These are phyloP conservation scores for Colletotrichum gloeosporioides DNA, from an alignment of 2,329 filamentous ascomycete species.

Conservation along the genomic window DNA sequence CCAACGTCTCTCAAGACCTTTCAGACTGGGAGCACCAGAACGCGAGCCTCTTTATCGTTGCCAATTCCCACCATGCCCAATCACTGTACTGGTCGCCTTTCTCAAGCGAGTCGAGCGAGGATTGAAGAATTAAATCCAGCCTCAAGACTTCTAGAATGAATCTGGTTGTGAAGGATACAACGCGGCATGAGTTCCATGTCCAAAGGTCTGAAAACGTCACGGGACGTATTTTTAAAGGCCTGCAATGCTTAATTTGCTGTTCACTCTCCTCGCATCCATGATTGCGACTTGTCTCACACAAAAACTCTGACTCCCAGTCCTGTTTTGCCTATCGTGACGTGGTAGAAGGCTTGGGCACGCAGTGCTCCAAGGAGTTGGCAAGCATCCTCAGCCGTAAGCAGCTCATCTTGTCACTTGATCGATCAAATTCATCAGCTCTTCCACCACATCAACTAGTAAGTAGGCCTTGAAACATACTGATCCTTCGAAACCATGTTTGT, in stretches of 20 bases:
- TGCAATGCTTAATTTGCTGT: background rate
- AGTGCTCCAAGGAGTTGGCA: background rate
- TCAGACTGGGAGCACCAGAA: background rate
- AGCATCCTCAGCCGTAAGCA: background rate
- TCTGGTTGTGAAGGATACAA: background rate
- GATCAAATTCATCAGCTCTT: background rate
- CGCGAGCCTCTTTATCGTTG: background rate
- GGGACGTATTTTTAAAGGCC: fast-evolving
- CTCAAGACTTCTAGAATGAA: background rate
- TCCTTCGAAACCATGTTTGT: background rate
- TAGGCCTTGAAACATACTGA: background rate
- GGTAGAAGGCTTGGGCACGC: background rate
- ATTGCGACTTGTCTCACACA: fast-evolving
- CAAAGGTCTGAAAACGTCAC: background rate
- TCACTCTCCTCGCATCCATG: no score
- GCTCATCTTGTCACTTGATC: background rate
- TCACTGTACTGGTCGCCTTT: fast-evolving
- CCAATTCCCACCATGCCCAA: background rate
- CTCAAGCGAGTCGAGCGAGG: background rate
- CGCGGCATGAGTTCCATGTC: fast-evolving
- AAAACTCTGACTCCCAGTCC: background rate
- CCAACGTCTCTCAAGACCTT: background rate
- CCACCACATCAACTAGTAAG: background rate
- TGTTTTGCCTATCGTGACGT: background rate
- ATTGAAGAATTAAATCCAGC: background rate